Percentiles rank a stretch among this genome's conserved stretches.
These are phyloP conservation scores for Cynanchum wilfordii DNA, from an alignment of 257 asterid genomes.

Conservation along the genomic window DNA sequence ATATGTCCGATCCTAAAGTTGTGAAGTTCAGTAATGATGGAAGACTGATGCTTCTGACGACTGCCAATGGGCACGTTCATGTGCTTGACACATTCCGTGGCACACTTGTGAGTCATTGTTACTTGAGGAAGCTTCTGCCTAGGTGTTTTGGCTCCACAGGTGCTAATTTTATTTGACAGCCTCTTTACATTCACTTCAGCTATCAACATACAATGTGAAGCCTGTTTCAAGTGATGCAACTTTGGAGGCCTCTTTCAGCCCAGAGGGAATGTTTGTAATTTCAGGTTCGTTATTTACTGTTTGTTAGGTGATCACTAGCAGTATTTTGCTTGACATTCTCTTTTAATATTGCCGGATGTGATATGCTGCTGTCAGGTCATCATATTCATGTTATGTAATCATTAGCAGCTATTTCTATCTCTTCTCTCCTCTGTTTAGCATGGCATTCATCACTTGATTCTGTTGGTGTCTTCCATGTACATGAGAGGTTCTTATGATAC, in stretches of 20 bases:
- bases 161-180: constrained; percentile 10
- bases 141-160: constrained; percentile 7
- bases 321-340: constrained; percentile 3
- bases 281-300: constrained; percentile 51
- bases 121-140: background rate
- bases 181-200: constrained; percentile 31
- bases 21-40: constrained; percentile 94
- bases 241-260: constrained; percentile 95
- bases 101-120: constrained; percentile 57
- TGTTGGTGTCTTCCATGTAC: background rate
- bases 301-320: background rate
- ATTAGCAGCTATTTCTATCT: background rate
- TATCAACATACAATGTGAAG: constrained; percentile 71
- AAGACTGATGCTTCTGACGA: constrained; percentile 85
- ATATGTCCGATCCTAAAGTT: constrained; percentile 79
- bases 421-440: background rate
- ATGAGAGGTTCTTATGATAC: background rate
- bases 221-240: constrained; percentile 76
- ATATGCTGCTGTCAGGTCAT: background rate
- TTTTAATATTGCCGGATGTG: background rate
- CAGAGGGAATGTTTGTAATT: constrained; percentile 83
- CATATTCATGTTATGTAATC: background rate
- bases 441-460: background rate
- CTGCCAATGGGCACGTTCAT: constrained; percentile 77
- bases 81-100: constrained; percentile 93